Base-by-base conservation (phyloP, 768 basidiomycete genomes). In the Tylopilus rubrobrunneus region DNA sequence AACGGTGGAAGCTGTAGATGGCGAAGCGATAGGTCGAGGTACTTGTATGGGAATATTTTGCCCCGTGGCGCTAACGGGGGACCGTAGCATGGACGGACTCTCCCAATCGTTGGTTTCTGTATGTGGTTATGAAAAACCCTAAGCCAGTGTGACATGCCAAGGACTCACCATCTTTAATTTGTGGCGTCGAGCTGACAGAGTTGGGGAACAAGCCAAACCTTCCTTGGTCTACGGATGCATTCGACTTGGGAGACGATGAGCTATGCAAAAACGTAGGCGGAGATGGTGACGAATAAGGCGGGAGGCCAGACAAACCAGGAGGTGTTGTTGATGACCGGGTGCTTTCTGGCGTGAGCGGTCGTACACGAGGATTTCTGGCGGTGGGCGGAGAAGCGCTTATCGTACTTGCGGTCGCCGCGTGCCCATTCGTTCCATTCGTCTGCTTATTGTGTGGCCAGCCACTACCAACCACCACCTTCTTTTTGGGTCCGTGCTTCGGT, bases 381-480 rank as follows among this genome's bases (percentile, higher is more conserved):
- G 31, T 6, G 15, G 60, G 55, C 6, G 62, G 68, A 11, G 67
- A 68, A 10, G 45, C 44, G 10, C 51, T 56, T 34, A 48, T 49
- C 31, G 49, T 39, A 31, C 33, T 45, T 25, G 51, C 43, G 10
- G 57, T 36, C 21, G 45, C 25, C n/a, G 54, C 21, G 27, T 65
- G 62, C 39, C 71, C 71, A n/a, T 68, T 69, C 15, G 58, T 36
- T 43, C 71, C 71, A 14, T 68, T 69, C 17, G 57, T 33, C 28
- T 67, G 64, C 43, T 28, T 60, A 15, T 58, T 69, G 39, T 69
- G 66, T n/a, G 78, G 76, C 78, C 81, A 81, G 10, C 77, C 76
- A 42, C 69, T 71, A 11, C 80, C 80, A 10, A 82, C 76, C 2
- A 81, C 63, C 45, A 67, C 64, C 36, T 61, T 67, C 46, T 37